Evolutionary conservation across 768 basidiomycete species (phyloP).

Genomic region (Infundibulicybe gibba): DNA sequence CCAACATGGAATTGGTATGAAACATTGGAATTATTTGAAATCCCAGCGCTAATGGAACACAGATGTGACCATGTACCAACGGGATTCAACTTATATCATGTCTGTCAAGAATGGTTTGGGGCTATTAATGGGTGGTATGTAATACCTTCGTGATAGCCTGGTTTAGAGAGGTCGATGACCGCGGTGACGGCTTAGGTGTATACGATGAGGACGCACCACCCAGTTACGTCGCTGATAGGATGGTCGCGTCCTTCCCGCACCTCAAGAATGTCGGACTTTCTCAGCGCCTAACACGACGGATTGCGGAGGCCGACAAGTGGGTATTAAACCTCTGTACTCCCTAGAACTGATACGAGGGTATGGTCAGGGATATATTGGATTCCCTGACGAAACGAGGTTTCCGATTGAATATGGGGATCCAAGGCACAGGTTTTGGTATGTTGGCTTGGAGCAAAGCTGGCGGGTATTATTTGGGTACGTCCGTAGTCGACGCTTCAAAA

Average conservation of each 20-base stretch:
- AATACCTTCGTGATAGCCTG: background rate
- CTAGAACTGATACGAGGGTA: background rate
- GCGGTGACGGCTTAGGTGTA: constrained; percentile 16
- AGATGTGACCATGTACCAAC: constrained; percentile 61
- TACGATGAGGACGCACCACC: constrained; percentile 49
- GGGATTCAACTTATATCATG: constrained; percentile 34
- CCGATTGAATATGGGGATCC: background rate
- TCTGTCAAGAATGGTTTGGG: constrained; percentile 12
- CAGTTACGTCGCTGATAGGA: constrained; percentile 44
- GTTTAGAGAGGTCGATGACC: background rate
- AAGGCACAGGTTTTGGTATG: background rate
- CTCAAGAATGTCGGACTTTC: constrained; percentile 21
- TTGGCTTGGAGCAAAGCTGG: background rate
- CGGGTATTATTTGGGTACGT: background rate
- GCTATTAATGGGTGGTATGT: constrained; percentile 18
- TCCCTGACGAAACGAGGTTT: background rate
- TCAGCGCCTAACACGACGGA: constrained; percentile 28
- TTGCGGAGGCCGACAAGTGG: constrained; percentile 57
- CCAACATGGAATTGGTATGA: constrained; percentile 37
- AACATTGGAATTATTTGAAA: background rate
- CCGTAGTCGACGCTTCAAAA: background rate
- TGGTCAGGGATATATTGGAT: background rate
- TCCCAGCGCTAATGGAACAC: background rate
- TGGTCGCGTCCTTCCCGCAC: constrained; percentile 46
- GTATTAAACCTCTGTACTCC: constrained; percentile 6